phyloP scores from a whole-genome alignment of 805 yeast species.

The Wickerhamiella vanderwaltii region DNA sequence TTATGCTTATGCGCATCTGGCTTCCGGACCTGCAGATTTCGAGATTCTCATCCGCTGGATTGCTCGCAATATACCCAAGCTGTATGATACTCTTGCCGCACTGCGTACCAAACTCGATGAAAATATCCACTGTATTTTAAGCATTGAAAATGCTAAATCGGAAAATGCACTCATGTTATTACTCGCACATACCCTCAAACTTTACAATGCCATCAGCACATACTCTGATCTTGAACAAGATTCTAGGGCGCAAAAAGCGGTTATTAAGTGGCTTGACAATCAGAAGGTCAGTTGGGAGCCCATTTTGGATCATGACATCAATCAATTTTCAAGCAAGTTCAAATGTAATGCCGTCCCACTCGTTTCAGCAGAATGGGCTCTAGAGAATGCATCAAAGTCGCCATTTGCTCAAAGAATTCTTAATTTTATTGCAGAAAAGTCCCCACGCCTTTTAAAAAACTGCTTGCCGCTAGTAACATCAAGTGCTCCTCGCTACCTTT shows the following conservation, averaged over 20 bases:
- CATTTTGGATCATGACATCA: neutral
- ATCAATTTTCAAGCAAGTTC: neutral
- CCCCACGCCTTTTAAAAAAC: neutral
- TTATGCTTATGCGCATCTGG: neutral
- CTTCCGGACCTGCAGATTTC: neutral
- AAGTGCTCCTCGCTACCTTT: neutral
- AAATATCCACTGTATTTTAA: neutral
- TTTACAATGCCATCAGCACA: neutral
- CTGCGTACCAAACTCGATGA: neutral
- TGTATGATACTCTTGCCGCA: neutral
- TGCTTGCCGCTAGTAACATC: constrained; percentile 1
- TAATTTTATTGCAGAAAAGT: neutral
- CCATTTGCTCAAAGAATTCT: neutral
- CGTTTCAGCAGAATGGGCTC: neutral
- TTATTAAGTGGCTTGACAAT: constrained; percentile 1
- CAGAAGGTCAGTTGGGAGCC: neutral
- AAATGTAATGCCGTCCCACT: constrained; percentile 1
- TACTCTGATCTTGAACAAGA: neutral
- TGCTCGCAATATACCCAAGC: neutral
- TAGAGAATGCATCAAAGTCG: neutral
- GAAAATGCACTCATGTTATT: neutral
- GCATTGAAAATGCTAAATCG: neutral
- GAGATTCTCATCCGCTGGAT: constrained; percentile 1
- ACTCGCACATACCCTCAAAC: neutral
- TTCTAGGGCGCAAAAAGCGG: neutral